Evolutionary conservation across 352 stramenopile species (phyloP), one percentile per base, ranked within the genome.

Genomic region (Globisporangium emineosum): DNA sequence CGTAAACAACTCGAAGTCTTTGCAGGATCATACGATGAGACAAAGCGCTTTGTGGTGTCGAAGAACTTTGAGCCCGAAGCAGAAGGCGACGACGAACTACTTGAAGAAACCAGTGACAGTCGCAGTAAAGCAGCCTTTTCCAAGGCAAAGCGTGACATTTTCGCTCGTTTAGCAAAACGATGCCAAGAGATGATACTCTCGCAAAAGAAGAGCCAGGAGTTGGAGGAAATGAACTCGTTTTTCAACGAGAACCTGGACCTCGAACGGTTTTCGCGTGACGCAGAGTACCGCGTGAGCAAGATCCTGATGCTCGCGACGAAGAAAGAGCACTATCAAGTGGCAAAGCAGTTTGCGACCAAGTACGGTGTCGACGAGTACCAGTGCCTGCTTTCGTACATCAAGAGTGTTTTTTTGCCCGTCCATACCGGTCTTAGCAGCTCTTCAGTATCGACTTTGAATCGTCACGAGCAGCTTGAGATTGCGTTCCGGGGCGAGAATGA

Each of bases 331-430:
- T 76, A 88, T 12, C 58, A 70, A 5, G 51, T 75, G 0, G 81
- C 81, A 3, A 75, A 60, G 25, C 77, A 90, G 56, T 83, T 91
- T 62, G 84, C 84, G 8, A 63, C 9, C 25, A 93, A 93, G 68
- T 91, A 91, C 47, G 76, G 64, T 3, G 66, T 91, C 7, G 81
- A 93, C 42, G 75, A 81, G 52, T 90, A 78, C 45, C 67, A 75
- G 30, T 91, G 84, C 45, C 67, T 90, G 43, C 62, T 91, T 27
- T 67, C 76, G 2, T 93, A 91, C 57, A 88, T 93, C 59, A 71
- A 72, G 47, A 70, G 76, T 25, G 76, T 69, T 2, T 75, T 91
- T 10, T 55, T 78, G 13, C 37, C 81, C 4, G 65, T 43, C n/a
- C n/a, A n/a, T n/a, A n/a, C n/a, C n/a, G n/a, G 0, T 1, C 52